These are phyloP conservation scores for Jatropha podagrica DNA, from an alignment of 441 rosid genomes.

Conservation along the genomic window DNA sequence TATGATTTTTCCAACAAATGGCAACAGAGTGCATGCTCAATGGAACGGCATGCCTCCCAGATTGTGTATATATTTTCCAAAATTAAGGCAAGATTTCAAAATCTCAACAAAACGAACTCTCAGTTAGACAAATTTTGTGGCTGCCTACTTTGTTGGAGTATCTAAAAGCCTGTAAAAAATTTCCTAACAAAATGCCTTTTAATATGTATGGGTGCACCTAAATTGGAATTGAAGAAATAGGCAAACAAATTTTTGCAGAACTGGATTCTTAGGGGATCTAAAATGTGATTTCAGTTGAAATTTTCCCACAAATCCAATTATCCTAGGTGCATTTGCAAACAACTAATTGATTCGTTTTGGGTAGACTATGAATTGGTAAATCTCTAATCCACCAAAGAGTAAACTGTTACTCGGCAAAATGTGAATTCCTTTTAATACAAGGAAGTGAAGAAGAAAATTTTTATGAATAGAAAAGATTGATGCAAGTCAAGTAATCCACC, in stretches of 20 bases:
- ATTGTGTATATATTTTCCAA: background rate
- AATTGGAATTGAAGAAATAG: background rate
- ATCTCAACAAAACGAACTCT: background rate
- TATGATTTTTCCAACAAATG: background rate
- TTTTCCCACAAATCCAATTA: background rate
- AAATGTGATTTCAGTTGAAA: background rate
- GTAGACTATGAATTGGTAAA: background rate
- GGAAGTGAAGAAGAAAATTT: background rate
- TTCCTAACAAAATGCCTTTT: background rate
- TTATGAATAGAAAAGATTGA: background rate
- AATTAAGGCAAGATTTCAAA: background rate
- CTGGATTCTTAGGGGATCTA: background rate
- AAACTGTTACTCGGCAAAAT: background rate
- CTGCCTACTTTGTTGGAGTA: background rate
- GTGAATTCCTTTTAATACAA: too few species aligned
- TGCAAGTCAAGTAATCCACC: background rate
- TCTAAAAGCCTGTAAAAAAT: background rate
- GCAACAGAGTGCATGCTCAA: background rate
- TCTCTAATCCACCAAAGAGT: background rate
- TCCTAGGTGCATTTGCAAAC: background rate
- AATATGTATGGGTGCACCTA: background rate
- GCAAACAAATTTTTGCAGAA: background rate
- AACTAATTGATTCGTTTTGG: background rate
- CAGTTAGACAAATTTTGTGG: background rate
- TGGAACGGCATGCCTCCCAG: background rate